These are phyloP conservation scores for Orbilia brochopaga DNA, from an alignment of 2,329 filamentous ascomycete genomes.

Conservation along the genomic window DNA sequence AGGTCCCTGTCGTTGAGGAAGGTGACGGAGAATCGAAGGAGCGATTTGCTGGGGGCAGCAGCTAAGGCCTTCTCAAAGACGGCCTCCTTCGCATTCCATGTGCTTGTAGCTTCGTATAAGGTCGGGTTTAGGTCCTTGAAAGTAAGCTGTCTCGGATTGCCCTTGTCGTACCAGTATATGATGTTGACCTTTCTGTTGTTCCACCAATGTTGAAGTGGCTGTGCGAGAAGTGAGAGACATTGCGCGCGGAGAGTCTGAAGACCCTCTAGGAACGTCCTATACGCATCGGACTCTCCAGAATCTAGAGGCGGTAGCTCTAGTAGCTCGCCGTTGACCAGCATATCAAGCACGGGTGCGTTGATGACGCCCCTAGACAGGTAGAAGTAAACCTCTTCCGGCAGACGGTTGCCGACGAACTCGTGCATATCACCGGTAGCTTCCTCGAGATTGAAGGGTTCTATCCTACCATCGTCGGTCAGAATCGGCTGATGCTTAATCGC, in stretches of 20 bases:
- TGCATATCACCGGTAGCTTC: constrained; percentile 81
- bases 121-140: constrained; percentile 64
- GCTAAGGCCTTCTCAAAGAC: constrained; percentile 58
- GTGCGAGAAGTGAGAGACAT: constrained; percentile 77
- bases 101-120: constrained; percentile 64
- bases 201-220: constrained; percentile 81
- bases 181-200: constrained; percentile 78
- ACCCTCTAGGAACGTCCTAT: constrained; percentile 76
- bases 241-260: constrained; percentile 77
- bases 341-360: constrained; percentile 77
- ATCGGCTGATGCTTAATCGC: constrained; percentile 86
- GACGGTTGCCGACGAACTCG: constrained; percentile 84
- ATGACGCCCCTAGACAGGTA: constrained; percentile 86
- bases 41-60: constrained; percentile 16
- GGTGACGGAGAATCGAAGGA: constrained; percentile 67
- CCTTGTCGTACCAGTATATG: constrained; percentile 81
- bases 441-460: constrained; percentile 75
- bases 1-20: constrained; percentile 74
- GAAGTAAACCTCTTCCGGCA: constrained; percentile 87
- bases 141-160: constrained; percentile 71
- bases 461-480: constrained; percentile 75
- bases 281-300: constrained; percentile 77
- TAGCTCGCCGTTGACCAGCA: constrained; percentile 79
- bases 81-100: constrained; percentile 76
- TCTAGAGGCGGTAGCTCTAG: constrained; percentile 83